Evolutionary conservation across 257 asterid species (phyloP), one percentile per base, ranked within the genome.

Genomic region (Dorcoceras hygrometricum): DNA sequence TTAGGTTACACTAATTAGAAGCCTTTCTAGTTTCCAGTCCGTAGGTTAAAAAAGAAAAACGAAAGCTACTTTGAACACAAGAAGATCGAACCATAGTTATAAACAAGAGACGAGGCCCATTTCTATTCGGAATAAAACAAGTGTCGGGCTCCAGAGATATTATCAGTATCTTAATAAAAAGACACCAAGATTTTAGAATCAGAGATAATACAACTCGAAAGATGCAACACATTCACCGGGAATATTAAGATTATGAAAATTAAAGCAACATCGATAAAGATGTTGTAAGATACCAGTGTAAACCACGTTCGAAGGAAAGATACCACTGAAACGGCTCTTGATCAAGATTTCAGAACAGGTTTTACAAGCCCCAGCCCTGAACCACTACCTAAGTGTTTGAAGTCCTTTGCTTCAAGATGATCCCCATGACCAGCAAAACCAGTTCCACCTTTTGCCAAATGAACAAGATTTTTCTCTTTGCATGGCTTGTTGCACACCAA

Each of bases 361-460:
- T 97, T 83, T 14, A 89, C 98, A 31, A 92, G 89, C 63, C 98
- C 97, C 57, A 92, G 83, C 14, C 97, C 99, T 1, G 93, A 82
- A 51, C 99, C 99, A 48, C 97, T 94, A 46, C 99, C 99, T 34
- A 94, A 65, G 77, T 94, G 97, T 76, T 94, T 94, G 74, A 86
- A 94, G 39, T 94, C 97, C 36, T 50, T 84, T 4, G 99, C 99
- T 74, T 90, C 95, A n/a, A 94, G 95, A 71, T 90, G 78, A 80
- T 90, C 96, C n/a, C 81, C 99, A 70, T 94, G 99, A 23, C 86
- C 92, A 0, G 99, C 82, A 74, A 90, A 94, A 23, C 99, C 99
- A 14, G 99, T 94, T 72, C 99, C 99, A 61, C 99, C 99, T 78
- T 94, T 90, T 0, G 78, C 85, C 77, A 94, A 76, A 71, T 69